Percentiles rank a stretch among this genome's conserved stretches.
Evolutionary conservation across 805 yeast species (phyloP).

Genomic region (Suhomyces canberraensis): DNA sequence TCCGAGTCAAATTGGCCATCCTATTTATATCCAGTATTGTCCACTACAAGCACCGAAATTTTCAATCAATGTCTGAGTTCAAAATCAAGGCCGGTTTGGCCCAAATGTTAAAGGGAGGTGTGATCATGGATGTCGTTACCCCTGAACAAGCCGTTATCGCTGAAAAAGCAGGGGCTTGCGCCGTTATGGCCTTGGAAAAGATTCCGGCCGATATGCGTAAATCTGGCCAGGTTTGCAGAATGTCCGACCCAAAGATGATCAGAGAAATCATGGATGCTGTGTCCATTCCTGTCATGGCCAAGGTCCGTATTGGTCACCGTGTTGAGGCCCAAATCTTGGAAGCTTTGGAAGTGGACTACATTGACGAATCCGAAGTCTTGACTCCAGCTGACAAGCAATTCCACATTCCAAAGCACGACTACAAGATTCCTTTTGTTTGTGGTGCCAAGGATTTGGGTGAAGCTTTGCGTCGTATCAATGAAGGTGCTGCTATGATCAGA

Average conservation of each 20-base stretch:
- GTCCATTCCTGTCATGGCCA: conserved; percentile 79
- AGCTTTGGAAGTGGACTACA: conserved; percentile 70
- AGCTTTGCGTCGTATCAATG: conserved; percentile 72
- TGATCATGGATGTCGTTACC: conserved; percentile 70
- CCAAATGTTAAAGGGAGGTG: conserved; percentile 81
- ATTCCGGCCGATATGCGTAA: conserved; percentile 85
- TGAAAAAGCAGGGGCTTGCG: conserved; percentile 82
- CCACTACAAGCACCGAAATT: too few relatives aligned
- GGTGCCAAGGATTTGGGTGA: conserved; percentile 82
- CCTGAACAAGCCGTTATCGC: conserved; percentile 80
- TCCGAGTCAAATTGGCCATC: too few relatives aligned
- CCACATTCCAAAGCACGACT: conserved; percentile 60
- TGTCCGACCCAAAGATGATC: conserved; percentile 83
- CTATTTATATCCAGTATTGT: too few relatives aligned
- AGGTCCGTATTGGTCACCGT: conserved; percentile 77
- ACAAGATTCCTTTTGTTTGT: conserved; percentile 76
- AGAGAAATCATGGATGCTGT: conserved; percentile 68
- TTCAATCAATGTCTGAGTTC: conserved; percentile 30
- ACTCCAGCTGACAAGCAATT: conserved; percentile 73
- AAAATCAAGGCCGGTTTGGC: conserved; percentile 76
- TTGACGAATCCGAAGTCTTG: conserved; percentile 81
- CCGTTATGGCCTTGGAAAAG: conserved; percentile 84
- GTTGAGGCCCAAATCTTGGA: conserved; percentile 80
- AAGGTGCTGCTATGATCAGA: conserved; percentile 85
- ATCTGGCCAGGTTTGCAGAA: conserved; percentile 78